Evolutionary conservation across 768 basidiomycete species (phyloP).

Genomic region (Auricularia heimuer): DNA sequence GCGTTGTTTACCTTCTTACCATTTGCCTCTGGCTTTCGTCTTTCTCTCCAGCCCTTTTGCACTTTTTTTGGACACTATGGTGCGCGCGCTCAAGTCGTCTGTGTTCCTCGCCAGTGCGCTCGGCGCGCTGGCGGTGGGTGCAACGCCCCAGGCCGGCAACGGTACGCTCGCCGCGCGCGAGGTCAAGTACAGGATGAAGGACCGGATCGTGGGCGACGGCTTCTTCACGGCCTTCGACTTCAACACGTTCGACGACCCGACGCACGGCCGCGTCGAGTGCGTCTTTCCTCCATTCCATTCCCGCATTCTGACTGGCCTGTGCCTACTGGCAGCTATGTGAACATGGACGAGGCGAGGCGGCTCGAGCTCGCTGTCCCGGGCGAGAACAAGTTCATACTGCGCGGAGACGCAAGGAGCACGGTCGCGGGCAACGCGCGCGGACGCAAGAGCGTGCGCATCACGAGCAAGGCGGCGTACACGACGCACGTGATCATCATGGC

Average conservation of each 20-base stretch:
- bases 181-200: conserved; percentile 19
- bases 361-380: conserved; percentile 49
- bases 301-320: not conserved
- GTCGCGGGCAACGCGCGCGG: conserved; percentile 41
- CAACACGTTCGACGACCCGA: conserved; percentile 48
- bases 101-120: too few species aligned
- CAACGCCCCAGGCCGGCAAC: too few species aligned
- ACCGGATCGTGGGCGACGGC: conserved; percentile 34
- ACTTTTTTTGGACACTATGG: too few species aligned
- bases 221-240: conserved; percentile 43
- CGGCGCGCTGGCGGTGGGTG: too few species aligned
- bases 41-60: too few species aligned
- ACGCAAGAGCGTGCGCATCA: conserved; percentile 47
- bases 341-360: conserved; percentile 35
- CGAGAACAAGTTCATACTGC: conserved; percentile 42
- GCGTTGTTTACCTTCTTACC: too few species aligned
- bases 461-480: conserved; percentile 41
- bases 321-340: not conserved
- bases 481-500: conserved; percentile 46
- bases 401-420: conserved; percentile 41
- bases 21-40: too few species aligned
- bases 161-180: not conserved
- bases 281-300: not conserved
- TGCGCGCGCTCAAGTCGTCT: too few species aligned
- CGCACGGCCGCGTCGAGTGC: conserved; percentile 40